These are phyloP conservation scores for Venturia oleaginea DNA, from an alignment of 2,329 filamentous ascomycete genomes.

Conservation along the genomic window DNA sequence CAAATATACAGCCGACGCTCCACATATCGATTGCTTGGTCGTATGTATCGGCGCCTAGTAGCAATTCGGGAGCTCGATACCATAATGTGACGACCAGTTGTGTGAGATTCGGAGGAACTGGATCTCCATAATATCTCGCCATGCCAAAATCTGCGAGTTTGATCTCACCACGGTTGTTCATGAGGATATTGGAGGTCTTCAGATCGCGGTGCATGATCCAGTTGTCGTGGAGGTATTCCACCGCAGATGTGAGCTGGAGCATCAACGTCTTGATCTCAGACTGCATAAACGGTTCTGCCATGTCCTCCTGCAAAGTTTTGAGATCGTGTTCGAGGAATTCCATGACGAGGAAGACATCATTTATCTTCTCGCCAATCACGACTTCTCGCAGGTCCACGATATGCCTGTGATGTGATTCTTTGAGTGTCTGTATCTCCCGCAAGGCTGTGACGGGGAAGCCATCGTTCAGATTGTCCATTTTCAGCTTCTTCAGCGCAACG, in stretches of 20 bases:
- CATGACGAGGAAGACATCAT: slow-evolving; percentile 83
- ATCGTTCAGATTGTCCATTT: slow-evolving; percentile 70
- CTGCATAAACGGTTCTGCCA: slow-evolving; percentile 85
- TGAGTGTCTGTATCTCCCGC: slow-evolving; percentile 85
- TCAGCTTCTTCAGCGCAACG: slow-evolving; percentile 88
- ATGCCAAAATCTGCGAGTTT: slow-evolving; percentile 98
- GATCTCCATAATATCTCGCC: slow-evolving; percentile 80
- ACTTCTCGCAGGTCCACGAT: slow-evolving; percentile 77
- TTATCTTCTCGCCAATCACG: slow-evolving; percentile 59
- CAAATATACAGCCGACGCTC: slow-evolving; percentile 94
- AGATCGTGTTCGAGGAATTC: slow-evolving; percentile 97
- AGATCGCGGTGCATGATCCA: slow-evolving; percentile 88
- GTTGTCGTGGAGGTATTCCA: slow-evolving; percentile 76
- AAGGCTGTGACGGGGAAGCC: slow-evolving; percentile 88
- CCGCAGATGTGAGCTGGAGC: slow-evolving; percentile 68
- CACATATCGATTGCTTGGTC: slow-evolving; percentile 79
- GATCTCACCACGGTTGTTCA: slow-evolving; percentile 89
- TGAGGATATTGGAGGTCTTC: slow-evolving; percentile 86
- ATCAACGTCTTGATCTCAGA: slow-evolving; percentile 90
- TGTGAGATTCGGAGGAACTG: slow-evolving; percentile 65
- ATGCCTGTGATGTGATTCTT: slow-evolving; percentile 70
- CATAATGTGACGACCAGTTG: slow-evolving; percentile 93
- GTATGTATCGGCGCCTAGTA: slow-evolving; percentile 73
- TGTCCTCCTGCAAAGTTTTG: slow-evolving; percentile 84
- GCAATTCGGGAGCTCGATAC: slow-evolving; percentile 87